A percentile compares a stretch with the other conserved stretches of the same genome.
phyloP scores from a whole-genome alignment of 345 rosid species.

The Litchi chinensis region DNA sequence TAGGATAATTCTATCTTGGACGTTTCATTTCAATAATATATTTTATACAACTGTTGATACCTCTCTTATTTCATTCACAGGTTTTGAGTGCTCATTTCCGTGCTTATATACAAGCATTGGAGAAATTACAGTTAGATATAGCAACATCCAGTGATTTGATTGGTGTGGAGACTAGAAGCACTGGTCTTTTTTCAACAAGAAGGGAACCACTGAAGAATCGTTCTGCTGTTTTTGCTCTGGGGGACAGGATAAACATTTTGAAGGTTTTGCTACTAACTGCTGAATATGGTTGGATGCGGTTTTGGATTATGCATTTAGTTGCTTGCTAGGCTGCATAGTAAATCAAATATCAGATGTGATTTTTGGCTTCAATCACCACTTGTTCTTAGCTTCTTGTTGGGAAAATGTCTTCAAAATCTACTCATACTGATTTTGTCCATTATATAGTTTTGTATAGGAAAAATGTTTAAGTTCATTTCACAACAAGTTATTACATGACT shows the following conservation, averaged over 20 bases:
- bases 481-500: neutral
- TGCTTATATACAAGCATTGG: conserved; percentile 95
- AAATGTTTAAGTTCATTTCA: neutral
- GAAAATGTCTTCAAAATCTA: conserved; percentile 1
- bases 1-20: neutral
- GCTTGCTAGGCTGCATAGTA: neutral
- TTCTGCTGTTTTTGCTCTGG: conserved; percentile 92
- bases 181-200: conserved; percentile 78
- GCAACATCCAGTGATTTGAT: conserved; percentile 90
- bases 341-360: conserved; percentile 8
- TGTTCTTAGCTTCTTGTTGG: conserved; percentile 2
- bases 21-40: neutral
- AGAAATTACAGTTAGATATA: conserved; percentile 94
- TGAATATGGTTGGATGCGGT: neutral
- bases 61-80: conserved; percentile 47
- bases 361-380: conserved; percentile 11
- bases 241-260: conserved; percentile 86
- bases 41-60: neutral
- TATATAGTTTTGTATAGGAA: neutral
- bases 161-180: conserved; percentile 92
- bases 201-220: conserved; percentile 92
- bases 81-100: conserved; percentile 98
- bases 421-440: neutral
- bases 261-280: conserved; percentile 51
- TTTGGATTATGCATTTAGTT: conserved; percentile 2